These are phyloP conservation scores for Balakata baccata DNA, from an alignment of 345 rosid genomes.

Conservation along the genomic window DNA sequence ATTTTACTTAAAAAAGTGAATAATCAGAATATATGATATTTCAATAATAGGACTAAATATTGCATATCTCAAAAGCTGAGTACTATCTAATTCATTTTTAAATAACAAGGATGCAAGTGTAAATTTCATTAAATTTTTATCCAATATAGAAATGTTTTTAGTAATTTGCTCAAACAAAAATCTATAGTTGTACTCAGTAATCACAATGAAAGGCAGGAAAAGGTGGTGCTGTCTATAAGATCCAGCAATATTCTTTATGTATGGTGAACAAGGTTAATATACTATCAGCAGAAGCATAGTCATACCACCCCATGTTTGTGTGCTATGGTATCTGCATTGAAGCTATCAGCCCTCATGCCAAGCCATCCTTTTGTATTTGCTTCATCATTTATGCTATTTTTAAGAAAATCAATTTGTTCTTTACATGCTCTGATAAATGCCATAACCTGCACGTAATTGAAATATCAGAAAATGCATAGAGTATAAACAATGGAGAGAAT, in stretches of 20 bases:
- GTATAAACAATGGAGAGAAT: not conserved
- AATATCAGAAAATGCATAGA: not conserved
- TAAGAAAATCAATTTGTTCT: slow-evolving; percentile 78
- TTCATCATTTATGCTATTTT: slow-evolving; percentile 63
- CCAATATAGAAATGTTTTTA: too few species aligned
- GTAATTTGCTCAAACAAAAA: not conserved
- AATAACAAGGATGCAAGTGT: too few species aligned
- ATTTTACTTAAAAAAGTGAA: too few species aligned
- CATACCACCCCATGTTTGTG: slow-evolving; percentile 98
- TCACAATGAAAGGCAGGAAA: not conserved
- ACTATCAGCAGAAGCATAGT: slow-evolving; percentile 4
- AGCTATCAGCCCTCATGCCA: slow-evolving; percentile 47
- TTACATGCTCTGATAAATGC: slow-evolving; percentile 83
- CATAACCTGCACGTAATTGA: slow-evolving; percentile 48
- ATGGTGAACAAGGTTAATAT: not conserved
- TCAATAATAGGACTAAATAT: too few species aligned
- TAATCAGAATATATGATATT: too few species aligned
- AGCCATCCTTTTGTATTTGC: slow-evolving; percentile 79
- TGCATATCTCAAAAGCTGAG: too few species aligned
- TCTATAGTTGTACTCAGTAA: not conserved
- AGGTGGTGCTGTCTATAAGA: not conserved
- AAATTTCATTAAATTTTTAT: too few species aligned
- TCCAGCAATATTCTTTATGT: not conserved
- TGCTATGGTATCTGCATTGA: slow-evolving; percentile 73
- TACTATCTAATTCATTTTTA: too few species aligned